Evolutionary conservation across 2,329 filamentous ascomycete genomes (phyloP).

Genomic region (Cytospora piceae): DNA sequence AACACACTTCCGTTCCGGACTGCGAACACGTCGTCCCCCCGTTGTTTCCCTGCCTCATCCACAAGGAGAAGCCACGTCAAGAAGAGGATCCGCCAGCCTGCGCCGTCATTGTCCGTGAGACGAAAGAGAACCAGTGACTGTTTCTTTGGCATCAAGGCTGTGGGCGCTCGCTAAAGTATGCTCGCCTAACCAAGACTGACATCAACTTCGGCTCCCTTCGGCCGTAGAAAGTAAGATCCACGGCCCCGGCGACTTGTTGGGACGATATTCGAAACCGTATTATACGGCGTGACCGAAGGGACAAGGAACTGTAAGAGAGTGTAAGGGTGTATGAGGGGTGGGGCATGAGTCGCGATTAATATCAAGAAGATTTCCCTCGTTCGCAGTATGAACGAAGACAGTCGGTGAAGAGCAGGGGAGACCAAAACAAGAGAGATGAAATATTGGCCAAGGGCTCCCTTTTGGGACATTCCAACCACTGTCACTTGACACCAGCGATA

Average conservation of each 20-base stretch:
- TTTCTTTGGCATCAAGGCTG: conserved; percentile 1
- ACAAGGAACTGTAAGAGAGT: conserved; percentile 22
- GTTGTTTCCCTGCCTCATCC: conserved; percentile 5
- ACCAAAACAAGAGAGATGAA: conserved; percentile 22
- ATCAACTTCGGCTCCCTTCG: background rate
- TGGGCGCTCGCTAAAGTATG: background rate
- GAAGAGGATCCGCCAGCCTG: conserved; percentile 12
- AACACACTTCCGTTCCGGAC: background rate
- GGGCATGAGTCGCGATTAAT: conserved; percentile 22
- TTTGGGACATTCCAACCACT: conserved; percentile 9
- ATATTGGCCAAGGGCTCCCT: conserved; percentile 19
- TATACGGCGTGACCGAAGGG: conserved; percentile 7
- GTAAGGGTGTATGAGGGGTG: conserved; percentile 5
- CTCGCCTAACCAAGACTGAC: conserved; percentile 6
- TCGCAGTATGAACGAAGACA: conserved; percentile 21
- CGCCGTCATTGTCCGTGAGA: conserved; percentile 17
- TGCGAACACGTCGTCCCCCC: background rate
- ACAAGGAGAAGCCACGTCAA: conserved; percentile 10
- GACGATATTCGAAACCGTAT: conserved; percentile 9
- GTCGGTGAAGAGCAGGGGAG: conserved; percentile 18
- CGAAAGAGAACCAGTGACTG: background rate
- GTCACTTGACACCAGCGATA: conserved; percentile 21
- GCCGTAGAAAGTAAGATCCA: background rate
- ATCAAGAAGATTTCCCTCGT: conserved; percentile 1
- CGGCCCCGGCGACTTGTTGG: background rate